phyloP scores from a whole-genome alignment of 2,329 filamentous ascomycete genomes.

The Calonectria multiphialidica region DNA sequence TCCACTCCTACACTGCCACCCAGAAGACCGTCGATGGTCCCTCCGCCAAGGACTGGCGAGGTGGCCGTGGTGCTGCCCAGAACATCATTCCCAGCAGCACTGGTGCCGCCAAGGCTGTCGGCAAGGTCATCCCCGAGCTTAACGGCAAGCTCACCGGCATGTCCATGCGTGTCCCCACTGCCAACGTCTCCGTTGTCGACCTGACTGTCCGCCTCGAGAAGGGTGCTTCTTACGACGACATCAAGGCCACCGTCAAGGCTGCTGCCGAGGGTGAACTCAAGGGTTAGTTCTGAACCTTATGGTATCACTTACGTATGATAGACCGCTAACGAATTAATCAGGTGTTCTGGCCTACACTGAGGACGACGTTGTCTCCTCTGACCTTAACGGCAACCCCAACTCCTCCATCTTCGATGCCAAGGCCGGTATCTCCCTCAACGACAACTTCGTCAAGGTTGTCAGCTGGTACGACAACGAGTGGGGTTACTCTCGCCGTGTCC shows the following conservation, averaged over 20 bases:
- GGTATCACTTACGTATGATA: not conserved
- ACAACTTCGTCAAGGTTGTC: constrained; percentile 99
- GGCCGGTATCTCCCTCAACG: constrained; percentile 98
- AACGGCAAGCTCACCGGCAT: constrained; percentile 99
- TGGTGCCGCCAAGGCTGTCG: constrained; percentile 99
- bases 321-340: constrained; percentile 48
- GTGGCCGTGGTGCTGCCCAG: constrained; percentile 97
- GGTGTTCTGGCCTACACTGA: constrained; percentile 95
- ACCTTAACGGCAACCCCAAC: constrained; percentile 91
- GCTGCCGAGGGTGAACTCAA: constrained; percentile 87
- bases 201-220: constrained; percentile 96
- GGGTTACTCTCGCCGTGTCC: constrained; percentile 97
- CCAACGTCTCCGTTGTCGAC: constrained; percentile 99
- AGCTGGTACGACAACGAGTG: constrained; percentile 99
- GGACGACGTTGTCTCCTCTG: constrained; percentile 94
- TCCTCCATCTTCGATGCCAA: constrained; percentile 99
- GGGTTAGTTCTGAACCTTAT: constrained; percentile 67
- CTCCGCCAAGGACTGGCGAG: constrained; percentile 98
- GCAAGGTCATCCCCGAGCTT: constrained; percentile 97
- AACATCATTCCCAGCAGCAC: constrained; percentile 99
- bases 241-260: constrained; percentile 92
- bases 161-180: constrained; percentile 98
- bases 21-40: constrained; percentile 99
- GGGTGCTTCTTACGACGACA: constrained; percentile 86
- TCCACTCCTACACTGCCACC: constrained; percentile 99